Conservation (phyloP, 371 early-diverging fungal species). For the Capillidium heterosporum region DNA sequence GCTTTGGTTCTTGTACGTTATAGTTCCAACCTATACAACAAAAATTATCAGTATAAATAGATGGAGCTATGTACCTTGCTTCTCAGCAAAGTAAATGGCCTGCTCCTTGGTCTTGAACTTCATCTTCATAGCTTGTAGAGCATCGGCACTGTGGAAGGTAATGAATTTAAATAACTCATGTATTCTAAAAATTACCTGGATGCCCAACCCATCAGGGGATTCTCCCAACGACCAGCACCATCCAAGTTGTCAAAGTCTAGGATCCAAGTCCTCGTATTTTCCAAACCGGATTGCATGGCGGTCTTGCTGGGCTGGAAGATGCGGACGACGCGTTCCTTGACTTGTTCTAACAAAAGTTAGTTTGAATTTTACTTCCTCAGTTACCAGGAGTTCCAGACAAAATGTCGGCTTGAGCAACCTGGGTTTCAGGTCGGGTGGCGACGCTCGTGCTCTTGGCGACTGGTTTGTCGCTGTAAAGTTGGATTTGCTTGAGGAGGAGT, state of each 20-base stretch:
- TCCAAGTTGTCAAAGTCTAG: slow-evolving; percentile 73
- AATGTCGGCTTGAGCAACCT: slow-evolving; percentile 2
- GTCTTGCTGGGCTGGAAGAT: slow-evolving; percentile 71
- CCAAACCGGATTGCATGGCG: slow-evolving; percentile 69
- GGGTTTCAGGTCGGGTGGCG: neutral
- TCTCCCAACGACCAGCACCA: slow-evolving; percentile 70
- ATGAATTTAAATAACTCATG: slow-evolving; percentile 1
- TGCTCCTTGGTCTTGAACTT: slow-evolving; percentile 74
- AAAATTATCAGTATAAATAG: neutral
- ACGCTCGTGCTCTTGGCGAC: neutral
- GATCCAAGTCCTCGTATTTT: slow-evolving; percentile 63
- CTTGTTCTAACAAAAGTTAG: slow-evolving; percentile 17
- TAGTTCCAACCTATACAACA: slow-evolving; percentile 49
- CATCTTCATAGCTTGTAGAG: slow-evolving; percentile 64
- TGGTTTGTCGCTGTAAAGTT: neutral
- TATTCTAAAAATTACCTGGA: slow-evolving; percentile 34
- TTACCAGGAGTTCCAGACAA: slow-evolving; percentile 1
- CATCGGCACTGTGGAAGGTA: slow-evolving; percentile 38
- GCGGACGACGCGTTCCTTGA: slow-evolving; percentile 52
- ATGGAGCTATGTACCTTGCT: slow-evolving; percentile 40
- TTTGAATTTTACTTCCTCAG: neutral
- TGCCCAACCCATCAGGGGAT: slow-evolving; percentile 89
- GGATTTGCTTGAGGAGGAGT: too few species aligned
- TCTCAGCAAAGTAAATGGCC: slow-evolving; percentile 82
- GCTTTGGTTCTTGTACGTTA: slow-evolving; percentile 72